phyloP scores from a whole-genome alignment of 2,329 filamentous ascomycete species.

The Paraphoma chrysanthemicola region DNA sequence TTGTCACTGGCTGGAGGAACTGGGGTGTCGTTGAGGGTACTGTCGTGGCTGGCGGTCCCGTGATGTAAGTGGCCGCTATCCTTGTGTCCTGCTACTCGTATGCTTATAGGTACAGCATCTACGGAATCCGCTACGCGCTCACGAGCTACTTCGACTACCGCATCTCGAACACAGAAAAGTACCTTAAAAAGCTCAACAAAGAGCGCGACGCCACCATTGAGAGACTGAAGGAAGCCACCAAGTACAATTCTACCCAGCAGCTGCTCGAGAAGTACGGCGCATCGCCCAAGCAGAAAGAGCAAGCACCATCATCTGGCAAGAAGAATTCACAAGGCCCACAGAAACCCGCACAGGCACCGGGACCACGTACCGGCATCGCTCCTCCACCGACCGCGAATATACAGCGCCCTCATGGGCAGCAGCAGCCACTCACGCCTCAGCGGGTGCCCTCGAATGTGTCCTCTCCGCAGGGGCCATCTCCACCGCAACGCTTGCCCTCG shows the following conservation, averaged over 20 bases:
- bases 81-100: neutral
- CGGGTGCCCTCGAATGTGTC: conserved; percentile 17
- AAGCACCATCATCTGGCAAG: conserved; percentile 33
- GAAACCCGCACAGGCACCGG: conserved; percentile 35
- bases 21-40: conserved; percentile 81
- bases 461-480: conserved; percentile 27
- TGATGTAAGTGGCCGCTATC: conserved; percentile 65
- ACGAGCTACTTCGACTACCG: conserved; percentile 81
- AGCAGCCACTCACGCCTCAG: conserved; percentile 41
- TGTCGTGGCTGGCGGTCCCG: conserved; percentile 77
- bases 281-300: conserved; percentile 56
- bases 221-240: conserved; percentile 92
- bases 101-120: conserved; percentile 70
- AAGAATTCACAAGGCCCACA: conserved; percentile 41
- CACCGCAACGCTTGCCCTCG: conserved; percentile 26
- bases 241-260: conserved; percentile 93
- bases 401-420: conserved; percentile 43
- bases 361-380: conserved; percentile 60
- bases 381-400: conserved; percentile 73
- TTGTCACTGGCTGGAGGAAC: conserved; percentile 84
- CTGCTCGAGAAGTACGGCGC: conserved; percentile 91
- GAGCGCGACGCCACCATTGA: conserved; percentile 89
- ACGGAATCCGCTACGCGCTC: conserved; percentile 70
- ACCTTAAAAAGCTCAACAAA: conserved; percentile 76
- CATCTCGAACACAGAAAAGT: conserved; percentile 70